A percentile compares a stretch with the other conserved stretches of the same genome.
Conservation (phyloP, 495 filamentous ascomycete genomes). For the Penicillium cataractarum region DNA sequence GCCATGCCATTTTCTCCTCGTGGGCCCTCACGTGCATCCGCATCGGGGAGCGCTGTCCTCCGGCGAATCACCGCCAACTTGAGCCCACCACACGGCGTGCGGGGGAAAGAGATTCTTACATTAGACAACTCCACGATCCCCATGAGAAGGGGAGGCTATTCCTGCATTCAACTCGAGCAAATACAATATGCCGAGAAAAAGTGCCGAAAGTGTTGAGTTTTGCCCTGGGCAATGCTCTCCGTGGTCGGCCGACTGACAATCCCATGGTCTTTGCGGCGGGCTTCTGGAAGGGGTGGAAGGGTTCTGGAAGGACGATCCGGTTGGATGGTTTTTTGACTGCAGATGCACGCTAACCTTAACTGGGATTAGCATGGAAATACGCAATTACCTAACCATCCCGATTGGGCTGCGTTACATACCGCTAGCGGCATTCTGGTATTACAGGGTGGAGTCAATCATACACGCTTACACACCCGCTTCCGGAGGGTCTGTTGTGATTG, state of each 20-base stretch:
- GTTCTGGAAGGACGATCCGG: slow-evolving; percentile 35
- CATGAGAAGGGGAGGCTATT: neutral
- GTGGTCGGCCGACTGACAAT: slow-evolving; percentile 9
- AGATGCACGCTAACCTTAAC: slow-evolving; percentile 6
- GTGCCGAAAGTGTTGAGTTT: neutral
- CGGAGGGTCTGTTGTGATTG: neutral
- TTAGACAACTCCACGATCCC: neutral
- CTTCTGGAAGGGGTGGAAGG: slow-evolving; percentile 22
- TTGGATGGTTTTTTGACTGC: slow-evolving; percentile 17
- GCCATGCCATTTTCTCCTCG: neutral
- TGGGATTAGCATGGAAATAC: neutral
- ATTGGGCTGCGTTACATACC: slow-evolving; percentile 16
- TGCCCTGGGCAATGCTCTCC: neutral
- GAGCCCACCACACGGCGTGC: neutral
- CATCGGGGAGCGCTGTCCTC: slow-evolving; percentile 34
- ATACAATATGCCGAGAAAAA: neutral
- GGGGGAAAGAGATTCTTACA: slow-evolving; percentile 1
- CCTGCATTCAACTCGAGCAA: neutral
- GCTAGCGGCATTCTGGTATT: slow-evolving; percentile 6
- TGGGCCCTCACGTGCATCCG: slow-evolving; percentile 29
- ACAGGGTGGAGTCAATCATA: slow-evolving; percentile 4
- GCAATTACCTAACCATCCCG: neutral
- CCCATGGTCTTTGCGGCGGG: slow-evolving; percentile 17
- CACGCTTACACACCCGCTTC: neutral
- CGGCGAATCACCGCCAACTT: slow-evolving; percentile 27